Conservation (phyloP, 1,284 basidiomycete species). For the Pseudozyma tsukubaensis region DNA sequence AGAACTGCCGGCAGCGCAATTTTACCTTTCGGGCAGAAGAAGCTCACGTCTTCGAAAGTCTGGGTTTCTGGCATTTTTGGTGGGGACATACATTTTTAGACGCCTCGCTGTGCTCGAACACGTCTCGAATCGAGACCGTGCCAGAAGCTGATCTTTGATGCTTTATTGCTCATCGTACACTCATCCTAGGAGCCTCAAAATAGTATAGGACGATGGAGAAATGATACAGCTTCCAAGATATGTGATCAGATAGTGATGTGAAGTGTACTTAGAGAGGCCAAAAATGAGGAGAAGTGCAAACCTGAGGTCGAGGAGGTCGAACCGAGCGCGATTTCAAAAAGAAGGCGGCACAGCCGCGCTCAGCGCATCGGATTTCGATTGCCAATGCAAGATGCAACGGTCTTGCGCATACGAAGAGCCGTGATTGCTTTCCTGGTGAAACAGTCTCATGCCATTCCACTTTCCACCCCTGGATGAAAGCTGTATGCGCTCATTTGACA, state of each 20-base stretch:
- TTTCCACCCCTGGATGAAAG: no score
- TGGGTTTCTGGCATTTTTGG: not conserved
- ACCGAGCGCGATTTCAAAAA: slow-evolving; percentile 32
- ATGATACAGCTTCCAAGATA: not conserved
- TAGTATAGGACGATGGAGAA: not conserved
- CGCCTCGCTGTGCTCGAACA: no score
- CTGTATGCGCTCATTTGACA: no score
- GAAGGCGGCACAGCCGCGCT: slow-evolving; percentile 9
- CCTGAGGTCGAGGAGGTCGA: not conserved
- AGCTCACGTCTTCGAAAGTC: not conserved
- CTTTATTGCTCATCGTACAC: not conserved
- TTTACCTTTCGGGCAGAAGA: slow-evolving; percentile 3
- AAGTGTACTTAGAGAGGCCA: no score
- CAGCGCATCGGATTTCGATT: not conserved
- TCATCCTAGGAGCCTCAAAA: not conserved
- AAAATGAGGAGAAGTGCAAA: not conserved
- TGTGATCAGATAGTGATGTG: not conserved
- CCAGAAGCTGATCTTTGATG: slow-evolving; percentile 26
- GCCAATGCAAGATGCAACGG: slow-evolving; percentile 1
- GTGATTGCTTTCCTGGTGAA: no score
- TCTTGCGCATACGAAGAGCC: not conserved
- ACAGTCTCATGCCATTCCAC: no score
- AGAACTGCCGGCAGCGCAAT: slow-evolving; percentile 1
- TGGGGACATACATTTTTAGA: no score
- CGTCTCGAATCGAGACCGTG: slow-evolving; percentile 9